Evolutionary conservation across 1,284 basidiomycete species (phyloP).

Genomic region (Ustilago tritici): DNA sequence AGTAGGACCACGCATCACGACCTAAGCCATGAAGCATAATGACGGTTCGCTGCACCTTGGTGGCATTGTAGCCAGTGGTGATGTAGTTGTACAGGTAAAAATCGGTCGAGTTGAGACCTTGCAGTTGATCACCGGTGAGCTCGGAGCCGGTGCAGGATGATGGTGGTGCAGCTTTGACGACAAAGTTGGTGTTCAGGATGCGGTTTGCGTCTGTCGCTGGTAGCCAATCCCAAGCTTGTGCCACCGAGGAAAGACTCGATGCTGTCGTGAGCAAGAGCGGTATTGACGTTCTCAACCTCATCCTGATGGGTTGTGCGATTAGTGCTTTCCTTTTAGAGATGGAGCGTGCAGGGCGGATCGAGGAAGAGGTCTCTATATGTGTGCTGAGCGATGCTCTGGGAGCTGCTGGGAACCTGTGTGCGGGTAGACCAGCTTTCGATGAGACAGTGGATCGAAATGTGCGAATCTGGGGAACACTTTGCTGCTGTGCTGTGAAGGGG

Average conservation of each 20-base stretch:
- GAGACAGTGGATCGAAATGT: no score
- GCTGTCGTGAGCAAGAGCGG: conserved; percentile 15
- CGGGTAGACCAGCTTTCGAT: no score
- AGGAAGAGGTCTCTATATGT: background rate
- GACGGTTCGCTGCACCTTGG: conserved; percentile 44
- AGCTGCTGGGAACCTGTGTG: background rate
- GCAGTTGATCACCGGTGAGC: conserved; percentile 18
- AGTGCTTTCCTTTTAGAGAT: background rate
- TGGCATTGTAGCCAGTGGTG: conserved; percentile 35
- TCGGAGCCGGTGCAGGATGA: background rate
- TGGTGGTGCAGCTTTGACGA: conserved; percentile 36
- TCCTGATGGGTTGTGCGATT: background rate
- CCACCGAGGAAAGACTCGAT: conserved; percentile 1
- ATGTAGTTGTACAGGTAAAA: conserved; percentile 54
- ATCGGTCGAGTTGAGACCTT: conserved; percentile 24
- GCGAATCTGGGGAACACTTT: no score
- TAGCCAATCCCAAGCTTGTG: conserved; percentile 44
- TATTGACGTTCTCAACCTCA: conserved; percentile 12
- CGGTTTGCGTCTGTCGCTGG: conserved; percentile 46
- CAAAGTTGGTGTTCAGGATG: conserved; percentile 42
- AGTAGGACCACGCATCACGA: conserved; percentile 57
- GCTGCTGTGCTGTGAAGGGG: no score
- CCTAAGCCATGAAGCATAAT: conserved; percentile 55
- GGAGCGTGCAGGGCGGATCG: background rate
- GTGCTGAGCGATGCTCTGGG: background rate